Base-by-base conservation (phyloP, 2,329 filamentous ascomycete genomes). In the Bisporella sp. region DNA sequence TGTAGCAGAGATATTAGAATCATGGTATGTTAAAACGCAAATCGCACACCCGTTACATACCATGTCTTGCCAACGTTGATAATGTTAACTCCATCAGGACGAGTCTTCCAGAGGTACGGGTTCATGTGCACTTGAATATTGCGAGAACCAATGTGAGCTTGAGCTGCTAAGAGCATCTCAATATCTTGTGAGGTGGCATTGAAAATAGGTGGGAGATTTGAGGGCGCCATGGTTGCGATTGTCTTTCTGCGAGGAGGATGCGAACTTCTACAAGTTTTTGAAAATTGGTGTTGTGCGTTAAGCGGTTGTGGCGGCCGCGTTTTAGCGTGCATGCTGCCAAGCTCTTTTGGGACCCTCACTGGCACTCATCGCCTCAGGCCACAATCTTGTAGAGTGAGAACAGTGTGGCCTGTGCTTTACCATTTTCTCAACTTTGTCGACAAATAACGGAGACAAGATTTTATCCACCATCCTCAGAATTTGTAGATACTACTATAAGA, bases 31-130 rank as follows among this genome's bases (percentile, higher is more conserved):
- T 52, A 28, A 30, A 47, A 33, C 31, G 31, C 5, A 41, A 45
- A 30, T 5, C 13, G 5, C 41, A 31, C 4, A 31, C 3, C 5
- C 6, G 21, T 5, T 57, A 73, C 85, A 63, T 85, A 95, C 90
- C 91, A 99, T 77, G 93, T 99, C 89, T 99, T 99, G 81, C 92
- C 91, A 76, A 99, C 89, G 85, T 99, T 99, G 76, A 99, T 82
- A 64, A 99, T 83, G 75, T 99, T 99, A 79, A 99, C 86, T 77
- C 93, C 93, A 69, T 99, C 95, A 63, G 89, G 86, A 71, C 93
- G 89, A 73, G 90, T 96, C 87, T 99, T 99, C 92, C 92, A 99
- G 70, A 99, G 86, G 82, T 99, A 99, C 65, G 90, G 88, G 78
- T 95, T 89, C 90, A 96, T 97, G 82, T 97, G 91, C 72, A 95